These are phyloP conservation scores for Ustilago loliicola DNA, from an alignment of 1,284 basidiomycete genomes.

Conservation along the genomic window DNA sequence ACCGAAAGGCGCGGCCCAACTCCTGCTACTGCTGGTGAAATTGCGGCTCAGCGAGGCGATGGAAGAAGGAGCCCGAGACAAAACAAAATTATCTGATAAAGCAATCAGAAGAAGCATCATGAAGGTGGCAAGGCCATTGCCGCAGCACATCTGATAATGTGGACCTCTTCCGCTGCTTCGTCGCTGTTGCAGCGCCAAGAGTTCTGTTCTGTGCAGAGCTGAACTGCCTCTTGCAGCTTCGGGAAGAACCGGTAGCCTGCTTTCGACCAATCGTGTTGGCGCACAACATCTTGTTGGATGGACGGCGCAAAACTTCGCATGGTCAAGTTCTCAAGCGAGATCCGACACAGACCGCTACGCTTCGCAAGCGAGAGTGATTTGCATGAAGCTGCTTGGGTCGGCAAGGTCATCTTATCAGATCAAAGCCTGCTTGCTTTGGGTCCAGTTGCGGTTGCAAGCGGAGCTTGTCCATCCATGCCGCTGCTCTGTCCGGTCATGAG, in stretches of 20 bases:
- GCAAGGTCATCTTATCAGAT: slow-evolving; percentile 25
- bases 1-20: not conserved
- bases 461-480: not conserved
- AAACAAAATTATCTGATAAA: not conserved
- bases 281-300: not conserved
- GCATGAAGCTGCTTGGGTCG: not conserved
- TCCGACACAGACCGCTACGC: not conserved
- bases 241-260: slow-evolving; percentile 4
- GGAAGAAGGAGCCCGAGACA: not conserved
- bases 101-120: not conserved
- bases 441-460: not conserved
- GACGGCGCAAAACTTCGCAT: not conserved
- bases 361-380: not conserved
- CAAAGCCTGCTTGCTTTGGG: not conserved
- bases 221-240: slow-evolving; percentile 1
- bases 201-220: not conserved
- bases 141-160: slow-evolving; percentile 6
- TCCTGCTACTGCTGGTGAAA: not conserved
- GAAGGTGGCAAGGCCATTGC: not conserved
- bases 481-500: not conserved
- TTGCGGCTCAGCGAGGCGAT: not conserved
- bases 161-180: not conserved
- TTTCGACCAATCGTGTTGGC: slow-evolving; percentile 6
- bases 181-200: slow-evolving; percentile 11
- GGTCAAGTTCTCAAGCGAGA: not conserved